Base-by-base conservation (phyloP, 371 early-diverging fungal species). In the Rhizomucor pusillus region DNA sequence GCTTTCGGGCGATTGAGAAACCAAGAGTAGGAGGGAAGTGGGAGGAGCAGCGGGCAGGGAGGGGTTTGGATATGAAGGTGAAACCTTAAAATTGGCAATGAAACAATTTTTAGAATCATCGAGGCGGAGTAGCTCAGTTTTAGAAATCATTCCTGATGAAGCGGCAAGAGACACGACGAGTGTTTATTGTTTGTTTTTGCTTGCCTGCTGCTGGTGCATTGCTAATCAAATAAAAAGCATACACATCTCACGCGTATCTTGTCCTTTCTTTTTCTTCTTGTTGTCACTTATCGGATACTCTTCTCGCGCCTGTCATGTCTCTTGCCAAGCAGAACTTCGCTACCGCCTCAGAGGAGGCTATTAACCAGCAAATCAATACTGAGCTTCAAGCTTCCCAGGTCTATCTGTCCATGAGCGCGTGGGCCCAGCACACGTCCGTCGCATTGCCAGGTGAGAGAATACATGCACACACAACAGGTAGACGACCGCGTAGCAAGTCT, bases 291-390 rank as follows among this genome's bases (percentile, higher is more conserved):
- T 34, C 34, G 34, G 7, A 12, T 47, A n/a, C 39, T 45, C 22
- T 47, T 25, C 24, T 37, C 22, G 20, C 25, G 34, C 54, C 45
- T 5, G 69, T 35, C 57, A 84, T 84, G 85, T 77, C 81, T 48
- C 69, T 86, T 59, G 79, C 81, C 63, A 82, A 84, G 61, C 87
- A 87, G 64, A 87, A 85, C 71, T 87, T 81, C 55, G 59, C 84
- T 33, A 70, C 74, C 20, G 66, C 79, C 58, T 75, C 80, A 33
- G 85, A 87, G 67, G 84, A 85, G 54, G 77, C 80, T 52, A 73
- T 87, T 62, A 87, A 87, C 64, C 73, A 79, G 49, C 85, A 87
- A 57, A 77, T 86, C 46, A 73, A 80, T 49, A 75, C 77, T 53
- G 84, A 86, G 59, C 63, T 82, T 52, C 69, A 75, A 25, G 86